Evolutionary conservation across 2,329 filamentous ascomycete genomes (phyloP), one percentile per base, ranked within the genome.

Genomic region (Aspergillus oerlinghausenensis): DNA sequence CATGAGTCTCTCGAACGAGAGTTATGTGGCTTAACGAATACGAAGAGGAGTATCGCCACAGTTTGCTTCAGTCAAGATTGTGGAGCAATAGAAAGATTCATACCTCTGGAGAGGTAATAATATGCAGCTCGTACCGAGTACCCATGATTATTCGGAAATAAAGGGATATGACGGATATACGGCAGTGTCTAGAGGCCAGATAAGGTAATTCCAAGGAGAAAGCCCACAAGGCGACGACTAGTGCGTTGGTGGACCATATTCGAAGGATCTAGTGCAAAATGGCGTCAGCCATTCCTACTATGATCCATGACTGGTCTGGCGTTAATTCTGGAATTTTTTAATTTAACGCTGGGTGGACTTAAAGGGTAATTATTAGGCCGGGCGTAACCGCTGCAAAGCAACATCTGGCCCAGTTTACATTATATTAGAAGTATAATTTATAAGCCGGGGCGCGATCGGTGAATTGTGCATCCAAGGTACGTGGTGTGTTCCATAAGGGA

Each of bases 341-440:
- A 52, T n/a, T 21, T 29, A 43, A 4, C 25, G 7, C 35, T 23
- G 50, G 10, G 38, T 29, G 21, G n/a, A 40, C n/a, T 19, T n/a
- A 29, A 14, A 45, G n/a, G 45, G 19, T 17, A 45, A 29, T 14
- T 52, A 21, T 45, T 55, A 28, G 57, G 57, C 57, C 59, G 57
- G 59, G 59, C 59, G 51, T 55, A 61, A 59, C 59, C 59, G 59
- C 59, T 61, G 57, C 57, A 56, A 42, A 55, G 53, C 5, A 17
- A 17, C 14, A 48, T 52, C 50, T 50, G 59, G 58, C 55, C 45
- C 53, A 59, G 51, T 50, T 54, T 52, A 60, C 60, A 55, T 57
- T 55, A 7, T 61, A 61, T 35, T 53, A 26, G 26, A 19, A 48
- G n/a, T 28, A 38, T 40, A 48, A 35, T 26, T n/a, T 26, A 45